A percentile compares a stretch with the other conserved stretches of the same genome.
Conservation (phyloP, 2,329 filamentous ascomycete species). For the Diaporthe caulivora region DNA sequence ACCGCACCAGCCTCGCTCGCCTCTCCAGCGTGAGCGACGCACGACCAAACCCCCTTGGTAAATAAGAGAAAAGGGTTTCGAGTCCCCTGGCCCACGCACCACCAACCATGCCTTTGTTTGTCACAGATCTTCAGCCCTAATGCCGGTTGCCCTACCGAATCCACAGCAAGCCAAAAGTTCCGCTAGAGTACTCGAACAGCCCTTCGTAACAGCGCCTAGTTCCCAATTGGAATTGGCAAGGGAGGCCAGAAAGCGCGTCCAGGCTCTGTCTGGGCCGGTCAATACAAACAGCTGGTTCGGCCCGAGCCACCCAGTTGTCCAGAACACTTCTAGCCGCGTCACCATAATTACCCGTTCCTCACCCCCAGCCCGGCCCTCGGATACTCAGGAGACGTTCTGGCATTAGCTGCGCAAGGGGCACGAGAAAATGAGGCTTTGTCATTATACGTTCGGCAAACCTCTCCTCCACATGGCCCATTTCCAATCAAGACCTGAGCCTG, state of each 20-base stretch:
- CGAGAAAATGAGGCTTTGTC: slow-evolving; percentile 39
- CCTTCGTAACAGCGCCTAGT: neutral
- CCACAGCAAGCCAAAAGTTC: slow-evolving; percentile 21
- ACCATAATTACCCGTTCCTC: neutral
- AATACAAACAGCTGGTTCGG: slow-evolving; percentile 3
- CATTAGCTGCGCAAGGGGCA: slow-evolving; percentile 15
- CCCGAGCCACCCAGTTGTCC: neutral
- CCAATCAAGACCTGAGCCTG: slow-evolving; percentile 12
- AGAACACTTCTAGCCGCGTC: neutral
- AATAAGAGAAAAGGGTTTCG: neutral
- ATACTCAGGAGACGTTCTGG: neutral
- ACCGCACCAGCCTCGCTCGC: neutral
- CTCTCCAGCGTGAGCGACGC: slow-evolving; percentile 3
- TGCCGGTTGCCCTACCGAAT: slow-evolving; percentile 15
- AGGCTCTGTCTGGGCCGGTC: slow-evolving; percentile 25
- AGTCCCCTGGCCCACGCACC: neutral
- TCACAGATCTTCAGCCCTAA: neutral
- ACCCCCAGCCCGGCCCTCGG: neutral
- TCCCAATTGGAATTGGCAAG: slow-evolving; percentile 5
- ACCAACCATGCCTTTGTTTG: neutral
- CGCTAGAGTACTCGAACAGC: slow-evolving; percentile 26
- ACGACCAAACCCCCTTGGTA: neutral
- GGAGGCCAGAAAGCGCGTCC: slow-evolving; percentile 2
- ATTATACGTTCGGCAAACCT: slow-evolving; percentile 13
- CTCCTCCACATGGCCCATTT: slow-evolving; percentile 22